A percentile compares a stretch with the other conserved stretches of the same genome.
Conservation (phyloP, 768 basidiomycete species). For the Panaeolus cyanescens region DNA sequence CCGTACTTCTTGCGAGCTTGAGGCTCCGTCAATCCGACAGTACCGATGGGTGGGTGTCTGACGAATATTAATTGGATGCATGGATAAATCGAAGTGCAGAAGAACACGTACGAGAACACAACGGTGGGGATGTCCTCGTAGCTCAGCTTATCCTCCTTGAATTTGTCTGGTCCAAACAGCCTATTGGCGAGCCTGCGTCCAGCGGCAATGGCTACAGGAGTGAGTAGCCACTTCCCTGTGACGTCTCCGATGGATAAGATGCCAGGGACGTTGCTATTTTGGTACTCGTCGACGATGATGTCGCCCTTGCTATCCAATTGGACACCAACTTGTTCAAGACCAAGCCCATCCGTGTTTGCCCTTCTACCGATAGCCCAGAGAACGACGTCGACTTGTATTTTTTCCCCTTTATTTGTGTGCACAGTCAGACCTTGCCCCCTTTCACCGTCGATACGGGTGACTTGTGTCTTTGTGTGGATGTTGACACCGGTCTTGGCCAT, state of each 20-base stretch:
- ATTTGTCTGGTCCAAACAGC: slow-evolving; percentile 85
- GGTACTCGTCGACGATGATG: slow-evolving; percentile 88
- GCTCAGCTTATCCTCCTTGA: slow-evolving; percentile 82
- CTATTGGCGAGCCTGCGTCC: slow-evolving; percentile 88
- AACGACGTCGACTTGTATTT: slow-evolving; percentile 82
- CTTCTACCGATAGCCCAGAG: slow-evolving; percentile 96
- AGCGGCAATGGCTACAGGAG: slow-evolving; percentile 97
- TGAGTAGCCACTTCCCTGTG: slow-evolving; percentile 88
- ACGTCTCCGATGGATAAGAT: slow-evolving; percentile 91
- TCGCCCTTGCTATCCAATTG: slow-evolving; percentile 80
- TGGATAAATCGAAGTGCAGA: not conserved
- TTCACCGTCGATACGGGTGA: slow-evolving; percentile 74
- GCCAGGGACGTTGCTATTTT: slow-evolving; percentile 72
- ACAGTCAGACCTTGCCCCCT: slow-evolving; percentile 76
- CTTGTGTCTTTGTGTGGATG: slow-evolving; percentile 76
- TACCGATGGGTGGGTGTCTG: slow-evolving; percentile 94
- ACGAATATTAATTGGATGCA: slow-evolving; percentile 6
- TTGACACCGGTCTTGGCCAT: slow-evolving; percentile 95
- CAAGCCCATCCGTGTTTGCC: slow-evolving; percentile 76
- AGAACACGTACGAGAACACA: slow-evolving; percentile 86
- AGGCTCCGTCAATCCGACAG: slow-evolving; percentile 93
- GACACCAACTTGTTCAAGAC: slow-evolving; percentile 77
- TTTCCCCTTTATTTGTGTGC: slow-evolving; percentile 72
- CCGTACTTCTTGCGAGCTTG: slow-evolving; percentile 90
- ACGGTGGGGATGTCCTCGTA: slow-evolving; percentile 94